These are phyloP conservation scores for Isoetes engelmannii DNA, from an alignment of 83 land plant species.

Conservation along the genomic window DNA sequence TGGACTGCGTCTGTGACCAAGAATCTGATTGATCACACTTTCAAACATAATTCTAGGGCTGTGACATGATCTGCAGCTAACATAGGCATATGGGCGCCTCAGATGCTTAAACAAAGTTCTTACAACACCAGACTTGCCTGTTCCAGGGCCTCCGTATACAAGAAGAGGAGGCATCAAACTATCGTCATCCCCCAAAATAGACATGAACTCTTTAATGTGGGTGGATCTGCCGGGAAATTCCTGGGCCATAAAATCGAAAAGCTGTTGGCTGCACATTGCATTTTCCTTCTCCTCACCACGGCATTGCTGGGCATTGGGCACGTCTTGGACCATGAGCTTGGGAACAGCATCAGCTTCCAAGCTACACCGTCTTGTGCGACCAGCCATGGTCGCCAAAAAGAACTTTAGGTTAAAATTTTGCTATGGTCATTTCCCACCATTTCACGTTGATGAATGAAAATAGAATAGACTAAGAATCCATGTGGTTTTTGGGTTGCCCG, in stretches of 20 bases:
- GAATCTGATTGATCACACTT: slow-evolving; percentile 59
- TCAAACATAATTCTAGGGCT: slow-evolving; percentile 65
- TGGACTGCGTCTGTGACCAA: slow-evolving; percentile 37
- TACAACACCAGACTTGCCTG: slow-evolving; percentile 71
- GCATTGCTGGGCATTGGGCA: too few relatives aligned
- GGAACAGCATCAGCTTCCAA: too few relatives aligned
- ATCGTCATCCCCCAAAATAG: slow-evolving; percentile 54
- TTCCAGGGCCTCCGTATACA: slow-evolving; percentile 64
- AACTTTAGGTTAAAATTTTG: too few relatives aligned
- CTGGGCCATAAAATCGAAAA: background rate
- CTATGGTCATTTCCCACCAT: too few relatives aligned
- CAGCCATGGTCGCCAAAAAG: too few relatives aligned
- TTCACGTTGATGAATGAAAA: too few relatives aligned
- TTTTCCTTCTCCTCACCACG: too few relatives aligned
- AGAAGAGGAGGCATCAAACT: slow-evolving; percentile 54
- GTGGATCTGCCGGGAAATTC: slow-evolving; percentile 45
- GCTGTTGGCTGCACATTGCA: too few relatives aligned
- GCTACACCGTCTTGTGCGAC: too few relatives aligned
- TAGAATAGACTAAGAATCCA: too few relatives aligned
- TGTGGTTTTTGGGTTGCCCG: too few relatives aligned
- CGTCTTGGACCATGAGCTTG: too few relatives aligned
- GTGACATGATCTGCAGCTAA: slow-evolving; percentile 67
- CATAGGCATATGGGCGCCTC: slow-evolving; percentile 68
- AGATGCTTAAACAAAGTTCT: slow-evolving; percentile 48
- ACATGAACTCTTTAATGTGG: slow-evolving; percentile 53